Base-by-base conservation (phyloP, 805 yeast genomes). In the Saturnispora bothae region DNA sequence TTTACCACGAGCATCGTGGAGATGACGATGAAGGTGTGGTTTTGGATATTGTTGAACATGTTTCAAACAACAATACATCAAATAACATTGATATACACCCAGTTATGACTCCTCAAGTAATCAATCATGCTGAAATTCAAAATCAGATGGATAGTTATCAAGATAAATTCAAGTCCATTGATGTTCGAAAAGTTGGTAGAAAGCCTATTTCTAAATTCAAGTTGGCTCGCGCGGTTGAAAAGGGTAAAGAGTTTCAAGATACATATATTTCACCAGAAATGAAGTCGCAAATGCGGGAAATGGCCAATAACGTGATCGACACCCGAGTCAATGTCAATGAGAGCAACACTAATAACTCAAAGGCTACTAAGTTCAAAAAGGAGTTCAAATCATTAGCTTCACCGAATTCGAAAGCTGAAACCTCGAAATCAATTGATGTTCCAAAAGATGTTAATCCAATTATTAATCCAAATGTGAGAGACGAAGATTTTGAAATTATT, bases 401-500 rank as follows among this genome's bases (percentile, higher is more conserved):
- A 17, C 30, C 32, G 9, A 15, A 17, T 3, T 15, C 8, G 13
- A 9, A 15, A 26, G 13, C 17, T 22, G 14, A 25, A 13, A 30
- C 15, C 28, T 21, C 28, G 18, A 37, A 19, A 5, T 4, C 18
- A 9, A 50, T 47, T 27, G 29, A 29, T 2, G 28, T 42, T 1
- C 54, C 55, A 6, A 30, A 29, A 10, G 55, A 51, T 12, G 29
- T 35, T 3, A 51, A 51, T 28, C 53, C 55, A 10, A 16, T 42
- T 8, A 38, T 23, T 26, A 41, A 48, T 39, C 27, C 44, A 27
- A 34, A 31, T 10, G 36, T 38, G 15, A 30, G 38, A 5, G 50
- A 51, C 28, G 50, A 47, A 27, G 51, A 51, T 39, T 51, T 41
- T 43, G 53, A 47, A 21, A 43, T 41, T 12, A 34, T 51, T 20